Percentiles rank a stretch among this genome's conserved stretches.
Evolutionary conservation across 169 alveolate species (phyloP).

Genomic region (Plasmodium fragile): DNA sequence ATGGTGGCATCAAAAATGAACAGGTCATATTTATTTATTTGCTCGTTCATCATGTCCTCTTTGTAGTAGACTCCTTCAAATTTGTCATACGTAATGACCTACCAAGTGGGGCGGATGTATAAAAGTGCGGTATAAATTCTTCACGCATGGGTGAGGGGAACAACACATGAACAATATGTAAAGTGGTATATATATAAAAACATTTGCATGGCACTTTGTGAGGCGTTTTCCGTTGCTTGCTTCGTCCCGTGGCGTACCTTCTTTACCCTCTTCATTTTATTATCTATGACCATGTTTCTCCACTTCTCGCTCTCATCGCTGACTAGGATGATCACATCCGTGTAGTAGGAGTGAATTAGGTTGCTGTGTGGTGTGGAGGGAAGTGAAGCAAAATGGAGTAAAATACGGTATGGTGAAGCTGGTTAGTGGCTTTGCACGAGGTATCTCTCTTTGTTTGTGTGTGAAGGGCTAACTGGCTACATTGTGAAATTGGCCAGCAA

Average conservation of each 20-base stretch:
- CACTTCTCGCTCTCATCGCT: slow-evolving; percentile 54
- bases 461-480: background rate
- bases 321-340: slow-evolving; percentile 47
- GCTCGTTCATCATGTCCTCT: slow-evolving; percentile 36
- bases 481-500: background rate
- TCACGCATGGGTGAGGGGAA: background rate
- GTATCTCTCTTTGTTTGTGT: background rate
- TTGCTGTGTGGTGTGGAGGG: background rate
- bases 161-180: no score
- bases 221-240: background rate
- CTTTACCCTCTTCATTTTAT: slow-evolving; percentile 57
- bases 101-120: background rate
- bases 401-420: background rate
- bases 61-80: slow-evolving; percentile 45
- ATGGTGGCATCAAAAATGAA: slow-evolving; percentile 53
- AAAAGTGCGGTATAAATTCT: background rate
- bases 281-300: slow-evolving; percentile 48
- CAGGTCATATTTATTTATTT: slow-evolving; percentile 22
- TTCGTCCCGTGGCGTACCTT: slow-evolving; percentile 24
- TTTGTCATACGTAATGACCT: slow-evolving; percentile 69
- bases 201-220: background rate
- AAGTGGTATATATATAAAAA: background rate
- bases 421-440: background rate
- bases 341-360: slow-evolving; percentile 52
- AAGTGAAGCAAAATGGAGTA: background rate